Evolutionary conservation across 768 basidiomycete species (phyloP).

Genomic region (Lentinus brumalis): DNA sequence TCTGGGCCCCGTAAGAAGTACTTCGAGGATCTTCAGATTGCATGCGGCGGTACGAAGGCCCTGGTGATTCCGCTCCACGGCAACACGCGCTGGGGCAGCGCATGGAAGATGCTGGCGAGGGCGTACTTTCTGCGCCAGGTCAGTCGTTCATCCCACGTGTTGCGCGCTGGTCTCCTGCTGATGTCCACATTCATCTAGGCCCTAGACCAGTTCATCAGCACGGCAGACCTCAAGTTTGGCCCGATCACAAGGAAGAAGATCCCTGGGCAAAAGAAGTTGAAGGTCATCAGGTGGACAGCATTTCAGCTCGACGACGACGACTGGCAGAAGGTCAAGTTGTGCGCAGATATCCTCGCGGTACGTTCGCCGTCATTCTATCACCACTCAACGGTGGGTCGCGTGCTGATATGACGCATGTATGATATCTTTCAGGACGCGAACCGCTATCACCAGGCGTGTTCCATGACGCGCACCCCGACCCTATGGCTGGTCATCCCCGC

Average conservation of each 20-base stretch:
- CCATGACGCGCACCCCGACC: constrained; percentile 24
- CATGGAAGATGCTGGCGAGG: no score
- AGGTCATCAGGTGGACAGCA: constrained; percentile 31
- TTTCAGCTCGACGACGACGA: constrained; percentile 25
- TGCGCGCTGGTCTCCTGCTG: neutral
- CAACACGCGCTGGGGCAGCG: no score
- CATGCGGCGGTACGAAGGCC: no score
- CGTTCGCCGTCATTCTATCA: neutral
- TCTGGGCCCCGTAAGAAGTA: no score
- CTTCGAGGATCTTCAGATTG: no score
- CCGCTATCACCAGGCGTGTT: constrained; percentile 30
- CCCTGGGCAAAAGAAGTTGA: constrained; percentile 9
- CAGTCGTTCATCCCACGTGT: no score
- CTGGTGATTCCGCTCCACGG: no score
- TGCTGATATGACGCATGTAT: no score
- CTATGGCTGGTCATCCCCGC: constrained; percentile 31
- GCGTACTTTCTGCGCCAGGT: no score
- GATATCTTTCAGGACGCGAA: constrained; percentile 26
- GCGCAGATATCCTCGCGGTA: constrained; percentile 19
- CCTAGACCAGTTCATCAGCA: constrained; percentile 22
- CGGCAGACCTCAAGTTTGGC: constrained; percentile 31
- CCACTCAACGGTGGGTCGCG: no score
- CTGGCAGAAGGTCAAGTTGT: constrained; percentile 26
- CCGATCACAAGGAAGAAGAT: constrained; percentile 28
- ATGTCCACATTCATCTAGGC: neutral